Percentiles rank a stretch among this genome's conserved stretches.
phyloP scores from a whole-genome alignment of 1,139 yeast species.

The Lodderomyces metapsilosis region DNA sequence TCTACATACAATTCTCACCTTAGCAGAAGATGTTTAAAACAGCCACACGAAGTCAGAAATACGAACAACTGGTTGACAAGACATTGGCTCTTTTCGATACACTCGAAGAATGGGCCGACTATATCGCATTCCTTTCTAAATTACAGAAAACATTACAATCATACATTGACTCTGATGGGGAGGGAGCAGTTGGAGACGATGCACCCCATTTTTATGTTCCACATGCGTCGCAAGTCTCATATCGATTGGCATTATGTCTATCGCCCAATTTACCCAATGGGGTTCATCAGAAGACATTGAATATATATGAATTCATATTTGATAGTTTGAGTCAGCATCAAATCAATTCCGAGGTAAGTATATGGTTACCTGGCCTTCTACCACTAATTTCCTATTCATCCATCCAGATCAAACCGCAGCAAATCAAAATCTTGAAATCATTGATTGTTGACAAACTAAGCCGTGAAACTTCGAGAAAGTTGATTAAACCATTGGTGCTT shows the following conservation, averaged over 20 bases:
- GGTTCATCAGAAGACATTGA: slow-evolving; percentile 86
- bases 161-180: slow-evolving; percentile 21
- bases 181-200: not conserved
- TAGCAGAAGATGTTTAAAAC: not conserved
- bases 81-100: slow-evolving; percentile 77
- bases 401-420: slow-evolving; percentile 77
- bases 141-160: slow-evolving; percentile 65
- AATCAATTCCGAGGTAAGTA: slow-evolving; percentile 49
- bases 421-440: slow-evolving; percentile 59
- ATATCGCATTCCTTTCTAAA: slow-evolving; percentile 81
- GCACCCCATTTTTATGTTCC: slow-evolving; percentile 50
- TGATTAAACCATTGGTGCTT: slow-evolving; percentile 68
- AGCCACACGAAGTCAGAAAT: slow-evolving; percentile 63
- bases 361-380: slow-evolving; percentile 89
- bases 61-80: slow-evolving; percentile 63
- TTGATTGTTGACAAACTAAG: slow-evolving; percentile 53
- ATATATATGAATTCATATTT: slow-evolving; percentile 71
- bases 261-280: slow-evolving; percentile 87
- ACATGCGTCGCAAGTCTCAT: slow-evolving; percentile 39
- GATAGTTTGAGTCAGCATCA: slow-evolving; percentile 52
- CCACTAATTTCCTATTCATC: slow-evolving; percentile 88
- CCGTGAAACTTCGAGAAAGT: slow-evolving; percentile 43
- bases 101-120: slow-evolving; percentile 99
- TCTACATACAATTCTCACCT: not conserved
- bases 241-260: slow-evolving; percentile 61